A percentile compares a stretch with the other conserved stretches of the same genome.
phyloP scores from a whole-genome alignment of 768 basidiomycete genomes.

The Leccinum rimulosum region DNA sequence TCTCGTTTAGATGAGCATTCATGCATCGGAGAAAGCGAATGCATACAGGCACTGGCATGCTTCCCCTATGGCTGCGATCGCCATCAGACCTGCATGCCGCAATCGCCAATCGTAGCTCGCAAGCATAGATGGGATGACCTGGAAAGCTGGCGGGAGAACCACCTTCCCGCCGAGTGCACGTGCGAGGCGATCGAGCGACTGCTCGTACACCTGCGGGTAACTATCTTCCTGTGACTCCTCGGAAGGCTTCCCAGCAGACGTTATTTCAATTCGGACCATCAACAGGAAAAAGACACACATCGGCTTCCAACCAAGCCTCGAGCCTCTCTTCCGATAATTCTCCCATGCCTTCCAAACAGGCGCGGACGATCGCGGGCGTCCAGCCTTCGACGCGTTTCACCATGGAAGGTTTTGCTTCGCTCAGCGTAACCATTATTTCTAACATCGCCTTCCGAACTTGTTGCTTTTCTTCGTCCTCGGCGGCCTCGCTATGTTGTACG shows the following conservation, averaged over 20 bases:
- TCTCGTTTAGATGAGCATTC: background rate
- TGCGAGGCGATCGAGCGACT: conserved; percentile 77
- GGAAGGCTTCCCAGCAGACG: conserved; percentile 47
- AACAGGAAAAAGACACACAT: conserved; percentile 50
- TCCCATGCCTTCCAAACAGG: conserved; percentile 80
- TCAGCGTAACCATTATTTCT: conserved; percentile 82
- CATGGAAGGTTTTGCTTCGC: conserved; percentile 70
- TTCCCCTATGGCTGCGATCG: conserved; percentile 82
- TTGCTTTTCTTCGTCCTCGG: conserved; percentile 62
- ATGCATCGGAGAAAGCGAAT: conserved; percentile 4
- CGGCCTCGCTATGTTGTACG: conserved; percentile 24
- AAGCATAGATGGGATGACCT: conserved; percentile 80
- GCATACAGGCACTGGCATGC: conserved; percentile 84
- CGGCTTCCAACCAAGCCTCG: conserved; percentile 66
- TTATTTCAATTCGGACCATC: background rate
- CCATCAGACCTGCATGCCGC: conserved; percentile 84
- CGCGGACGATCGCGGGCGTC: conserved; percentile 66
- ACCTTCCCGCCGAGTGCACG: conserved; percentile 75
- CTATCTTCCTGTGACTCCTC: conserved; percentile 58
- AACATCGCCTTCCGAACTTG: conserved; percentile 71
- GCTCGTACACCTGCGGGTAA: conserved; percentile 77
- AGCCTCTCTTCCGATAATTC: conserved; percentile 65
- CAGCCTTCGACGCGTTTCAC: conserved; percentile 67
- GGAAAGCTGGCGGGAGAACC: conserved; percentile 78
- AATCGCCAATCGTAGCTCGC: conserved; percentile 80